Percentiles rank a stretch among this genome's conserved stretches.
These are phyloP conservation scores for Prunus padus DNA, from an alignment of 306 rosid genomes.

Conservation along the genomic window DNA sequence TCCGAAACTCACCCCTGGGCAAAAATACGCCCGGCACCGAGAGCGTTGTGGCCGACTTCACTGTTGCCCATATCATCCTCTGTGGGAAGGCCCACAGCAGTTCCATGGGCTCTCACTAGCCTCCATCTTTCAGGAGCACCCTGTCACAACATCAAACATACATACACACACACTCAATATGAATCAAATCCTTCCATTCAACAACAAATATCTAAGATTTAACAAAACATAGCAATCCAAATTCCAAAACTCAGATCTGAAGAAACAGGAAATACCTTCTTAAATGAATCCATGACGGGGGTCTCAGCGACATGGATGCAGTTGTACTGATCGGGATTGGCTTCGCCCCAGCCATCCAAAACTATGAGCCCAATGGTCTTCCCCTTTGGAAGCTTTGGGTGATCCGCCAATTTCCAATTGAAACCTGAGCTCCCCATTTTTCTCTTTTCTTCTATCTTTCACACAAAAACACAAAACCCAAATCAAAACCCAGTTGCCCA, in stretches of 20 bases:
- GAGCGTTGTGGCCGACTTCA: slow-evolving; percentile 98
- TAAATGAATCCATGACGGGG: slow-evolving; percentile 92
- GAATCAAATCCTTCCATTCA: neutral
- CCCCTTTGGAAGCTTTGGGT: slow-evolving; percentile 95
- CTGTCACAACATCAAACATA: slow-evolving; percentile 26
- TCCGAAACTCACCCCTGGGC: slow-evolving; percentile 76
- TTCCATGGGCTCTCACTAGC: slow-evolving; percentile 89
- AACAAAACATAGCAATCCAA: neutral
- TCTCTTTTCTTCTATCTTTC: neutral
- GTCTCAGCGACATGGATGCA: slow-evolving; percentile 90
- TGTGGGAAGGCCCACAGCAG: slow-evolving; percentile 88
- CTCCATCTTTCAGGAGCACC: slow-evolving; percentile 93
- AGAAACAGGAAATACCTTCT: slow-evolving; percentile 40
- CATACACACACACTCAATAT: neutral
- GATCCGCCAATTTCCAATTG: slow-evolving; percentile 83
- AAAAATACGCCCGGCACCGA: slow-evolving; percentile 94
- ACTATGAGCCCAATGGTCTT: slow-evolving; percentile 71
- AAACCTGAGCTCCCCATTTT: slow-evolving; percentile 67
- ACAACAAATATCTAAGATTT: neutral
- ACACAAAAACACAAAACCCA: neutral
- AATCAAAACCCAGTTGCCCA: neutral
- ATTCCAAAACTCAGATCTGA: neutral
- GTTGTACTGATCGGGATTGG: slow-evolving; percentile 63
- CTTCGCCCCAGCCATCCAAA: slow-evolving; percentile 99
- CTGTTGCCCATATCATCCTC: slow-evolving; percentile 99